These are phyloP conservation scores for Exophiala sp. DNA, from an alignment of 2,329 filamentous ascomycete genomes.

Conservation along the genomic window DNA sequence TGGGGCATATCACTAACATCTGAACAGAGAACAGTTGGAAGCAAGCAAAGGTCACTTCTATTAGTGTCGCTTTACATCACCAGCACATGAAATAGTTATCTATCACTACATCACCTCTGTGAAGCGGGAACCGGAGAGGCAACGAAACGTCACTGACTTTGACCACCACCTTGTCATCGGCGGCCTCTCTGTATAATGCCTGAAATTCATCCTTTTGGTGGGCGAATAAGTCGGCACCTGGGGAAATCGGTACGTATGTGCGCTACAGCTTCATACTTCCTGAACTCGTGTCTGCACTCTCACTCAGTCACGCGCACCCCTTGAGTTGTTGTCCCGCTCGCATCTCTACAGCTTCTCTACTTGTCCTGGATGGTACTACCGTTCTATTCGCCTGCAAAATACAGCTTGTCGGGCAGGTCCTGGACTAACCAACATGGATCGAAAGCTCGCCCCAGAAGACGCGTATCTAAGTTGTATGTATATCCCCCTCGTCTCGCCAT, in stretches of 20 bases:
- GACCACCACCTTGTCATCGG: neutral
- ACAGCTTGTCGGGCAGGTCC: neutral
- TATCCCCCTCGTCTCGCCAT: neutral
- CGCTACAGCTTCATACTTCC: neutral
- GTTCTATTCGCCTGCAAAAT: neutral
- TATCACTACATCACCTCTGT: no score
- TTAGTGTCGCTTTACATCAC: no score
- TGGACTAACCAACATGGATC: constrained; percentile 17
- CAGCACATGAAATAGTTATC: no score
- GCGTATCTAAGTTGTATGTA: constrained; percentile 64
- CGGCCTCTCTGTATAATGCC: no score
- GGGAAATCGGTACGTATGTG: constrained; percentile 42
- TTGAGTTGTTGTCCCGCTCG: neutral
- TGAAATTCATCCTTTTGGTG: constrained; percentile 49
- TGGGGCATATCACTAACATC: no score
- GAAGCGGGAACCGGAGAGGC: no score
- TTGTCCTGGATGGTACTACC: neutral
- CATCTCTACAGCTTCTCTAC: no score
- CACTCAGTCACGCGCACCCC: neutral
- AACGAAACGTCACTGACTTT: no score
- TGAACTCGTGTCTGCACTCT: neutral
- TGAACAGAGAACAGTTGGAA: no score
- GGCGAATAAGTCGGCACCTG: constrained; percentile 47
- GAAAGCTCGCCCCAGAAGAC: constrained; percentile 55
- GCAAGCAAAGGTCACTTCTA: no score